Conservation (phyloP, 139 green algal species). For the Diplosphaera chodatii region DNA sequence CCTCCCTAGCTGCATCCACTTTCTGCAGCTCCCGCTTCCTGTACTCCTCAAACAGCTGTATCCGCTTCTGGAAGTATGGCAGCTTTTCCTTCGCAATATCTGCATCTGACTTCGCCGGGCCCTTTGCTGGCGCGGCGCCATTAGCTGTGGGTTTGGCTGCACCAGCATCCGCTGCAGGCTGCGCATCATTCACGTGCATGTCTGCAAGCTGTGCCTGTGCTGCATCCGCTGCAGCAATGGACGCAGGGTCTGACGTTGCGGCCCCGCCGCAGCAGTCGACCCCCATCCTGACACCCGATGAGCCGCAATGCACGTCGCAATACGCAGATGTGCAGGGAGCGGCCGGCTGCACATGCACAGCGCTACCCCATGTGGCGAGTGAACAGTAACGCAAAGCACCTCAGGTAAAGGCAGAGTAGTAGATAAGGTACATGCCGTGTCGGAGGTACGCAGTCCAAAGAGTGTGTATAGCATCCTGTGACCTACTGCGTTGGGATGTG, state of each 20-base stretch:
- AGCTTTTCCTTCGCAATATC: constrained; percentile 45
- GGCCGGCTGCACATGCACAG: no score
- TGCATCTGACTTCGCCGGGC: constrained; percentile 12
- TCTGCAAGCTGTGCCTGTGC: not conserved
- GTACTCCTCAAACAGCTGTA: constrained; percentile 86
- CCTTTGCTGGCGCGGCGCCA: constrained; percentile 2
- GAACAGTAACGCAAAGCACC: no score
- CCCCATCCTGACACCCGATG: no score
- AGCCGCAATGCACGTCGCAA: no score
- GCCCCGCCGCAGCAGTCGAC: constrained; percentile 7
- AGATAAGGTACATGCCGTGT: no score
- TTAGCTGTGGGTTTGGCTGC: not conserved
- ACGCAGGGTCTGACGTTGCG: not conserved
- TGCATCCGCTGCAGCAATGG: not conserved
- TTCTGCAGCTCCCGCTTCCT: constrained; percentile 41
- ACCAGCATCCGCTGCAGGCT: not conserved
- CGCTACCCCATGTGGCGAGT: no score
- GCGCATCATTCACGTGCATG: not conserved
- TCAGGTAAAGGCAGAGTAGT: no score
- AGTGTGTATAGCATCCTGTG: no score
- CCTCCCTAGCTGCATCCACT: constrained; percentile 32
- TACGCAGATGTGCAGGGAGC: no score
- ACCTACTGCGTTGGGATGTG: no score
- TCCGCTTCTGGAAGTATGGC: constrained; percentile 77
- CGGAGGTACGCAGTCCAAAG: no score